phyloP scores from a whole-genome alignment of 1,284 basidiomycete species.

The Malassezia globosa region DNA sequence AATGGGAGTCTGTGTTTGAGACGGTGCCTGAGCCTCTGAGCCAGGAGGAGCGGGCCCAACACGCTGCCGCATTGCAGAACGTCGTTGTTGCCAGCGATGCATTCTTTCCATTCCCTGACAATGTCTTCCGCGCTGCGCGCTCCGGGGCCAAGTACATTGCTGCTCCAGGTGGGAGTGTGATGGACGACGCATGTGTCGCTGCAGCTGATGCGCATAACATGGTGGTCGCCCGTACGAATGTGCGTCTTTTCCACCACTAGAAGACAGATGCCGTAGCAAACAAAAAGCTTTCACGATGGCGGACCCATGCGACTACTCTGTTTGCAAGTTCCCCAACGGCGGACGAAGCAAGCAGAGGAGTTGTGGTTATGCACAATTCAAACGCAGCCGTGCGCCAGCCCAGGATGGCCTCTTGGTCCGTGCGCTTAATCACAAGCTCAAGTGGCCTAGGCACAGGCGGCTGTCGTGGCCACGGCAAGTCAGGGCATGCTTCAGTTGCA shows the following conservation, averaged over 20 bases:
- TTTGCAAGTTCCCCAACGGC: slow-evolving; percentile 77
- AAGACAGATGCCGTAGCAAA: slow-evolving; percentile 10
- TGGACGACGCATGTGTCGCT: slow-evolving; percentile 58
- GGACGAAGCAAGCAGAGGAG: slow-evolving; percentile 70
- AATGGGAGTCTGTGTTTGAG: slow-evolving; percentile 86
- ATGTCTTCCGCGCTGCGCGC: slow-evolving; percentile 82
- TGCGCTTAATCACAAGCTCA: slow-evolving; percentile 57
- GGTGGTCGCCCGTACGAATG: slow-evolving; percentile 40
- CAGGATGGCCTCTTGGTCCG: slow-evolving; percentile 65
- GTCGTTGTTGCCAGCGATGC: slow-evolving; percentile 91
- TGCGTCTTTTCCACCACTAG: slow-evolving; percentile 47
- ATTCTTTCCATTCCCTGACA: slow-evolving; percentile 99
- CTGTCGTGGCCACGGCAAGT: not conserved
- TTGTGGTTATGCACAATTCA: slow-evolving; percentile 75
- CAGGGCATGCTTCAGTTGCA: not conserved
- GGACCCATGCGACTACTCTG: slow-evolving; percentile 41
- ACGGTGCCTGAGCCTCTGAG: slow-evolving; percentile 60
- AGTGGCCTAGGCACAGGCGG: slow-evolving; percentile 2
- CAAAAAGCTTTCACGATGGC: not conserved
- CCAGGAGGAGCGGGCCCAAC: slow-evolving; percentile 56
- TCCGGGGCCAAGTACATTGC: slow-evolving; percentile 86
- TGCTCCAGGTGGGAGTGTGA: slow-evolving; percentile 88
- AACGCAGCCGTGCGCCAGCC: slow-evolving; percentile 77
- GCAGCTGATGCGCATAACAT: slow-evolving; percentile 43
- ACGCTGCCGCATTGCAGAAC: slow-evolving; percentile 51